phyloP scores from a whole-genome alignment of 192 early-diverging fungal species.

The Linnemannia exigua region DNA sequence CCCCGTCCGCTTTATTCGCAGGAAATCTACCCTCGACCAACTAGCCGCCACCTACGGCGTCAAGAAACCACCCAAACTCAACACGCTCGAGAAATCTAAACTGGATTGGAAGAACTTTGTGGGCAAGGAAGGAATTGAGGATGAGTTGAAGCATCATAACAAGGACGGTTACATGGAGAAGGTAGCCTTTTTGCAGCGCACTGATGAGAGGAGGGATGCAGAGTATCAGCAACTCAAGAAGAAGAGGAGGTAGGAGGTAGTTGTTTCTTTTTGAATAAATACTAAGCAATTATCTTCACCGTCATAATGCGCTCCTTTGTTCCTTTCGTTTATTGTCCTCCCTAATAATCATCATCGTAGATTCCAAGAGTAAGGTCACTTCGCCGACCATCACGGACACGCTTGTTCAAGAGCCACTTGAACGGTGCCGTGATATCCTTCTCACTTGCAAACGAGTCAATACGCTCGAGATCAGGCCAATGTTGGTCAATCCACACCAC shows the following conservation, averaged over 20 bases:
- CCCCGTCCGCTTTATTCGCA: constrained; percentile 40
- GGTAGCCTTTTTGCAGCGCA: constrained; percentile 74
- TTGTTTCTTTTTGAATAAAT: not conserved
- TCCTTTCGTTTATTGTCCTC: no score
- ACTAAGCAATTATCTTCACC: no score
- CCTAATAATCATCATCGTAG: no score
- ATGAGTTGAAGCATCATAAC: constrained; percentile 73
- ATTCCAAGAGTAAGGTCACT: no score
- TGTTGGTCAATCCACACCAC: no score
- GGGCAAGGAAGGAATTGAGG: constrained; percentile 71
- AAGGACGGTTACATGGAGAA: constrained; percentile 84
- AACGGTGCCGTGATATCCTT: no score
- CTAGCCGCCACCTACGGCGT: constrained; percentile 49
- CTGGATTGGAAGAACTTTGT: constrained; percentile 79
- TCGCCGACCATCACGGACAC: no score
- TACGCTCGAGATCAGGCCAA: no score
- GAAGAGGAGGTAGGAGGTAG: constrained; percentile 7
- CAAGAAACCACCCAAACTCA: constrained; percentile 73
- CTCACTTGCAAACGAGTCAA: no score
- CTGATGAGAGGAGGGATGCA: constrained; percentile 70
- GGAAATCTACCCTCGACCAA: constrained; percentile 48
- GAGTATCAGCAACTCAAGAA: constrained; percentile 61
- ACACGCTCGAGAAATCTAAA: constrained; percentile 78
- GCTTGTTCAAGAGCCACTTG: no score
- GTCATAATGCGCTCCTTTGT: no score